phyloP scores from a whole-genome alignment of 1,284 basidiomycete genomes.

The Neonothopanus nambi region DNA sequence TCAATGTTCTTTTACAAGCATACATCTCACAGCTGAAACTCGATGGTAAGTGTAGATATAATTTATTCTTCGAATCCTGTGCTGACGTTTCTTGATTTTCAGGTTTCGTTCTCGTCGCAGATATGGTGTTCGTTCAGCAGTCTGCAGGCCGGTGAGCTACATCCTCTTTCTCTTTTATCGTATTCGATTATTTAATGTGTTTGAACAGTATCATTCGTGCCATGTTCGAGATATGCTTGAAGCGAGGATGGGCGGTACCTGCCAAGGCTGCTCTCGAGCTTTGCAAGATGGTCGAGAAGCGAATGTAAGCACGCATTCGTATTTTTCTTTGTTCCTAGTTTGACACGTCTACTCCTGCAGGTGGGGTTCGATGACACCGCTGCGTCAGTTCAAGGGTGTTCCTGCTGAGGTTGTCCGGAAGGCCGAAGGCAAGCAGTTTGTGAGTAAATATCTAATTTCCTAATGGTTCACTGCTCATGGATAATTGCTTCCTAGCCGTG shows the following conservation, averaged over 20 bases:
- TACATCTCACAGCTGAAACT: constrained; percentile 96
- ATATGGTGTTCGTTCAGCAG: constrained; percentile 97
- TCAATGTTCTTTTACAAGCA: constrained; percentile 94
- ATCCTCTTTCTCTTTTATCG: not conserved
- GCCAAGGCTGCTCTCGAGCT: constrained; percentile 90
- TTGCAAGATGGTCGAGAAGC: constrained; percentile 96
- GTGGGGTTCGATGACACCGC: constrained; percentile 98
- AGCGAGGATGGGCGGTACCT: constrained; percentile 96
- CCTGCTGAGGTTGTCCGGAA: constrained; percentile 87
- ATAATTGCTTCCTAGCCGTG: constrained; percentile 63
- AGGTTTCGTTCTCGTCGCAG: constrained; percentile 94
- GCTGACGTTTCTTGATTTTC: not conserved
- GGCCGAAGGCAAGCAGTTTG: constrained; percentile 97
- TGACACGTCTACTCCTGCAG: constrained; percentile 35
- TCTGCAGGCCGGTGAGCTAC: constrained; percentile 76
- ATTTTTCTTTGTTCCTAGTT: not conserved
- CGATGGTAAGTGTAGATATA: constrained; percentile 54
- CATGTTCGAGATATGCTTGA: constrained; percentile 97
- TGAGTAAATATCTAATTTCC: constrained; percentile 37
- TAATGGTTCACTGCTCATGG: constrained; percentile 1
- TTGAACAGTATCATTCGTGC: constrained; percentile 83
- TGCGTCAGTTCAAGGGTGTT: constrained; percentile 93
- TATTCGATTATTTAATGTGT: constrained; percentile 14
- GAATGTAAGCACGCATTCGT: constrained; percentile 59
- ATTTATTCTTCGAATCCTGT: not conserved